Evolutionary conservation across 768 basidiomycete species (phyloP).

Genomic region (Podaxis pistillaris): DNA sequence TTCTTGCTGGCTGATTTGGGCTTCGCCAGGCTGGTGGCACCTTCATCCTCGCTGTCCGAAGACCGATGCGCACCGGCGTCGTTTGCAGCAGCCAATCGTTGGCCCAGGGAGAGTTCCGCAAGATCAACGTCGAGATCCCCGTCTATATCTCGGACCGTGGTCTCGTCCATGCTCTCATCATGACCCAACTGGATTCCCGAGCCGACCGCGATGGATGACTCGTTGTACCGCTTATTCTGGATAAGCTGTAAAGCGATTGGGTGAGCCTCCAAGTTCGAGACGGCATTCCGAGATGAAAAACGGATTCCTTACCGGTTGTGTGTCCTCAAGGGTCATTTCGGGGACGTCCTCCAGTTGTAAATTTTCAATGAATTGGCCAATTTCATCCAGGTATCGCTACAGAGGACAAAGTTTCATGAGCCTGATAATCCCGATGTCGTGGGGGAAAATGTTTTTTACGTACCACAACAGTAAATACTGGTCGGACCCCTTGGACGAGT

Average conservation of each 20-base stretch:
- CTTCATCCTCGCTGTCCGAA: conserved; percentile 49
- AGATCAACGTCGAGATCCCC: conserved; percentile 79
- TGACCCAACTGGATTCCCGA: conserved; percentile 69
- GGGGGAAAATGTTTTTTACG: conserved; percentile 24
- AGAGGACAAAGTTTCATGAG: conserved; percentile 13
- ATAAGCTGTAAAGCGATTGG: conserved; percentile 31
- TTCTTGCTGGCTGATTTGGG: conserved; percentile 33
- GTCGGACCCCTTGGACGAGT: conserved; percentile 53
- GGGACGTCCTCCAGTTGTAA: conserved; percentile 42
- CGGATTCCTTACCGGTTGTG: conserved; percentile 15
- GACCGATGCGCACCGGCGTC: conserved; percentile 42
- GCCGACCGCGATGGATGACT: conserved; percentile 59
- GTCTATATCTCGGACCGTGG: conserved; percentile 47
- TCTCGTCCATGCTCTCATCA: conserved; percentile 53
- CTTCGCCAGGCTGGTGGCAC: conserved; percentile 19
- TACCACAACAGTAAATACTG: conserved; percentile 56
- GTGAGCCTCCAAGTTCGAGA: not conserved
- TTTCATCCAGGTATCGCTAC: conserved; percentile 55
- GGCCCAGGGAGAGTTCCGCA: conserved; percentile 89
- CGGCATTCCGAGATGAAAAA: not conserved
- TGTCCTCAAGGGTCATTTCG: conserved; percentile 13
- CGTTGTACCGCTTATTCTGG: conserved; percentile 66
- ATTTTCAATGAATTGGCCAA: conserved; percentile 52
- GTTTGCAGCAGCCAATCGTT: conserved; percentile 77
- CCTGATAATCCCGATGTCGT: not conserved